phyloP scores from a whole-genome alignment of 495 filamentous ascomycete species.

The Aspergillus kassunensis region DNA sequence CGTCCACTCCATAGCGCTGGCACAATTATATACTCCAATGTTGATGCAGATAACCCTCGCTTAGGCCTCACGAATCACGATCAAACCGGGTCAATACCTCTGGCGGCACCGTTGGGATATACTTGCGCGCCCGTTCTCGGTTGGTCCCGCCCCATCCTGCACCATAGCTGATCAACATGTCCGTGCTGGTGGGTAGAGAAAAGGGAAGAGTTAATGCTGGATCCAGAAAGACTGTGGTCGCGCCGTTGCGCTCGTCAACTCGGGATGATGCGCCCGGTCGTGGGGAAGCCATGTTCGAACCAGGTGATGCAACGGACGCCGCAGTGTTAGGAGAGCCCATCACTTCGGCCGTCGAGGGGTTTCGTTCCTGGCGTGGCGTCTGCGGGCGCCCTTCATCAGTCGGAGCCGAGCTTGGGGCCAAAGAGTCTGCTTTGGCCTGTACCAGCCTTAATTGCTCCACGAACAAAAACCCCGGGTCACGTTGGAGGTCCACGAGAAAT shows the following conservation, averaged over 20 bases:
- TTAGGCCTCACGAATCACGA: slow-evolving; percentile 33
- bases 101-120: slow-evolving; percentile 91
- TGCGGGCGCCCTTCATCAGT: slow-evolving; percentile 36
- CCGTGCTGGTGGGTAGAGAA: slow-evolving; percentile 87
- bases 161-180: slow-evolving; percentile 94
- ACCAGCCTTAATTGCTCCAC: slow-evolving; percentile 36
- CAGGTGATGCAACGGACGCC: slow-evolving; percentile 22
- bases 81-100: slow-evolving; percentile 92
- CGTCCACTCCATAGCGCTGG: neutral
- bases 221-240: slow-evolving; percentile 68
- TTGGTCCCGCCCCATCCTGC: slow-evolving; percentile 93
- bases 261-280: slow-evolving; percentile 12
- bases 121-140: slow-evolving; percentile 85
- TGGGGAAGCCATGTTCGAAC: slow-evolving; percentile 24
- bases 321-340: slow-evolving; percentile 21
- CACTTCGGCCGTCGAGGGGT: slow-evolving; percentile 26
- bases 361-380: slow-evolving; percentile 43
- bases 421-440: slow-evolving; percentile 25
- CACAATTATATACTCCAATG: slow-evolving; percentile 11
- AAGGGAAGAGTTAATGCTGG: slow-evolving; percentile 93
- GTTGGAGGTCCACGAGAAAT: slow-evolving; percentile 76
- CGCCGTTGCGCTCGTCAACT: slow-evolving; percentile 33
- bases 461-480: slow-evolving; percentile 49
- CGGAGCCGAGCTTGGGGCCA: slow-evolving; percentile 17
- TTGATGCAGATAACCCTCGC: neutral